Base-by-base conservation (phyloP, 441 rosid species). In the California macrophylla region DNA sequence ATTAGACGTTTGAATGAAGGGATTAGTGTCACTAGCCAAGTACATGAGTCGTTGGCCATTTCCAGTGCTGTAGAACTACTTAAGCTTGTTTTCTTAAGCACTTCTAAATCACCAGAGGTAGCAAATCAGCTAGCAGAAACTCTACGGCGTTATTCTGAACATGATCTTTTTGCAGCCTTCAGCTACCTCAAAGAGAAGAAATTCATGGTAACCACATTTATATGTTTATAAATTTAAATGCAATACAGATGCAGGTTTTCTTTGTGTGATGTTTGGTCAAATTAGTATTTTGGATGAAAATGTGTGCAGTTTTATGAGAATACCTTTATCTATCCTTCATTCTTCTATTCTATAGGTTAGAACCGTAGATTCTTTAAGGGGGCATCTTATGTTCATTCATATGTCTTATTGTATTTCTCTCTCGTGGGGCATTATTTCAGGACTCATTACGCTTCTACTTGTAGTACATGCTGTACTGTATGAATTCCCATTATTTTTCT, bases 81-180 rank as follows among this genome's bases (percentile, higher is more conserved):
- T 76, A 95, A 92, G 89, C 93, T 95, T 36, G 90, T 90, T 66
- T 95, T 95, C 69, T 80, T 95, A 87, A 92, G 91, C 87, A 80
- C 84, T 75, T 88, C 96, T 66, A 84, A 83, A 74, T 84, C 89
- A 64, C 79, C 88, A 40, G 85, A 82, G 67, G 73, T 83, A 77
- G 87, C 89, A 78, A 89, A 83, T 81, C 75, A 86, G 82, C 71
- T 95, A 69, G 86, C 86, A 77, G 95, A 85, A 83, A 92, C 94
- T 66, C 78, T 95, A 40, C 79, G 87, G 61, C 93, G 92, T 61
- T 92, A 90, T 79, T 95, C 99, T 61, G 96, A 95, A 71, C 90
- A 84, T 71, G 99, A 95, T 79, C 90, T 95, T 75, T 92, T 89
- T 82, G 88, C 97, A 38, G 99, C 97, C 74, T 92, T 88, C 84